A percentile compares a stretch with the other conserved stretches of the same genome.
These are phyloP conservation scores for Fraxinus nigra DNA, from an alignment of 305 asterid genomes.

Conservation along the genomic window DNA sequence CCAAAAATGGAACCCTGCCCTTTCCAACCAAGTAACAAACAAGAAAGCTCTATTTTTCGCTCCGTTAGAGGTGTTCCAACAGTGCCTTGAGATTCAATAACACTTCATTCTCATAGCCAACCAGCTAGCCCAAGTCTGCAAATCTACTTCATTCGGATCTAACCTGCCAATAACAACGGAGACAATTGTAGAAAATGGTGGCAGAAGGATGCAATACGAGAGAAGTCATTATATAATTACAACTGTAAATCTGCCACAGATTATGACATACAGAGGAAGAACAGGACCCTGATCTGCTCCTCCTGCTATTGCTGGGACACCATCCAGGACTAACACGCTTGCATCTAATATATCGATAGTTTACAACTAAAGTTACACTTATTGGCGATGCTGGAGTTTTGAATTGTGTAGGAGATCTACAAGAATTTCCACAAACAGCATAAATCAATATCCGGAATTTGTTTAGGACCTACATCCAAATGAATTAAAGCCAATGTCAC, in stretches of 20 bases:
- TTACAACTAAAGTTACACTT: constrained; percentile 23
- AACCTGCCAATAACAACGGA: constrained; percentile 27
- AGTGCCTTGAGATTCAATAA: too few relatives aligned
- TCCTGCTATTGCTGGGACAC: constrained; percentile 24
- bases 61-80: too few relatives aligned
- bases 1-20: too few relatives aligned
- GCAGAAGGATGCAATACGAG: neutral
- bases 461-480: constrained; percentile 20
- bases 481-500: constrained; percentile 24
- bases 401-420: constrained; percentile 54
- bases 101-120: neutral
- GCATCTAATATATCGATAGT: neutral
- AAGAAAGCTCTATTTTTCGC: too few relatives aligned
- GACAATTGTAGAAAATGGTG: neutral
- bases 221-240: neutral
- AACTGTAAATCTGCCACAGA: too few relatives aligned
- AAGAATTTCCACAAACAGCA: constrained; percentile 25
- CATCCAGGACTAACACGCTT: constrained; percentile 14
- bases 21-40: too few relatives aligned
- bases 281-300: constrained; percentile 34
- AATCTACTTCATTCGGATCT: constrained; percentile 33
- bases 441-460: constrained; percentile 22
- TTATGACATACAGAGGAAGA: constrained; percentile 24
- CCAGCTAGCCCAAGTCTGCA: neutral
- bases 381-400: constrained; percentile 48